These are phyloP conservation scores for Boletus rex-veris DNA, from an alignment of 768 basidiomycete species.

Conservation along the genomic window DNA sequence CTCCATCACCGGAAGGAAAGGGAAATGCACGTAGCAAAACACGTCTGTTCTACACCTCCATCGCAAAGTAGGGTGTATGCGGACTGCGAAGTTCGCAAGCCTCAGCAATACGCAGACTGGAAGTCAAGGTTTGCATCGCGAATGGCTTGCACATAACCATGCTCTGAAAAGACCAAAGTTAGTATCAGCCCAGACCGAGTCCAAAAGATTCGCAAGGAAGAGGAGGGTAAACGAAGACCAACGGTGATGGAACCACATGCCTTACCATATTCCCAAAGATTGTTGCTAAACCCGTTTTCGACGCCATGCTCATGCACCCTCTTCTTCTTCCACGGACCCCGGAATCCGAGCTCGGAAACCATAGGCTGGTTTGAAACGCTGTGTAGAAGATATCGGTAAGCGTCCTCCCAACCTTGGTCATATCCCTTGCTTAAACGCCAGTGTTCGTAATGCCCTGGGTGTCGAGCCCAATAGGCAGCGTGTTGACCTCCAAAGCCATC, in stretches of 20 bases:
- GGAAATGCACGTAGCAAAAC: neutral
- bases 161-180: conserved; percentile 37
- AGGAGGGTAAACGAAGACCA: neutral
- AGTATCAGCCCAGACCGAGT: neutral
- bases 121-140: conserved; percentile 42
- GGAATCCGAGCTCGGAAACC: conserved; percentile 62
- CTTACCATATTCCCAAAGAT: conserved; percentile 68
- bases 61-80: neutral
- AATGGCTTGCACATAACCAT: conserved; percentile 60
- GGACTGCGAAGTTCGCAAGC: neutral
- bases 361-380: conserved; percentile 15
- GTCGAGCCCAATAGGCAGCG: conserved; percentile 41
- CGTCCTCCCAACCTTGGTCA: conserved; percentile 68
- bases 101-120: conserved; percentile 31
- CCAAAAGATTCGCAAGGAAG: neutral
- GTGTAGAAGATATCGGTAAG: conserved; percentile 50
- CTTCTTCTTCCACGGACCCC: conserved; percentile 52
- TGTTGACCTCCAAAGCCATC: conserved; percentile 34
- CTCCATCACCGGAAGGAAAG: neutral
- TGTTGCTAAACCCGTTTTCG: conserved; percentile 36
- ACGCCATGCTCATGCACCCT: conserved; percentile 43
- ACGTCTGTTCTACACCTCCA: no score
- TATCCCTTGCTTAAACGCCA: conserved; percentile 68
- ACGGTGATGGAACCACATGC: neutral
- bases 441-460: conserved; percentile 60